Conservation (phyloP, 2,329 filamentous ascomycete genomes). For the Fusarium sp. region DNA sequence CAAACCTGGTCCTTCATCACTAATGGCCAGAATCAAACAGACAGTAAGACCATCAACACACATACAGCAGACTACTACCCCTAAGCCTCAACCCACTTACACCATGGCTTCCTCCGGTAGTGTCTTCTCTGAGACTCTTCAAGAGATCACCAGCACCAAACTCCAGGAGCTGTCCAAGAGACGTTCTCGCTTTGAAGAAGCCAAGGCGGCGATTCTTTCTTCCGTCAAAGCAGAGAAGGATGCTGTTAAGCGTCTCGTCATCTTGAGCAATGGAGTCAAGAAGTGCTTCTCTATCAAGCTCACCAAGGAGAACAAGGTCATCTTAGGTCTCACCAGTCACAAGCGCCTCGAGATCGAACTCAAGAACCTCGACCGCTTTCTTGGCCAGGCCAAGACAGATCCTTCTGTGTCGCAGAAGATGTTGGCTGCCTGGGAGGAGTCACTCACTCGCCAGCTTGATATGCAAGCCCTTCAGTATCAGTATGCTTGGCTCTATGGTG, state of each 20-base stretch:
- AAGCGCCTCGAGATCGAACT: constrained; percentile 46
- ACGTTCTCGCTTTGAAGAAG: constrained; percentile 49
- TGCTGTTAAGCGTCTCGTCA: constrained; percentile 44
- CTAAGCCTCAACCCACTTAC: neutral
- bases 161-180: constrained; percentile 56
- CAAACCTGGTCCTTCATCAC: neutral
- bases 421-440: constrained; percentile 48
- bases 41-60: neutral
- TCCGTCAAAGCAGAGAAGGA: constrained; percentile 42
- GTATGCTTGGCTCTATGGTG: constrained; percentile 57
- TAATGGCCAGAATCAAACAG: neutral
- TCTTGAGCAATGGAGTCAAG: constrained; percentile 51
- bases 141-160: constrained; percentile 56
- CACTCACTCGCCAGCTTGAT: constrained; percentile 51
- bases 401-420: constrained; percentile 51
- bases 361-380: constrained; percentile 53
- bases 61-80: neutral
- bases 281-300: constrained; percentile 47
- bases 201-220: constrained; percentile 46
- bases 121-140: constrained; percentile 55
- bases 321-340: constrained; percentile 37
- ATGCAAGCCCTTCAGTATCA: constrained; percentile 55
- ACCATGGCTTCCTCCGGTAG: constrained; percentile 45
- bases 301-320: constrained; percentile 42
- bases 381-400: constrained; percentile 53